Evolutionary conservation across 148 eudicot genomes (phyloP).

Genomic region (Spergularia marina): DNA sequence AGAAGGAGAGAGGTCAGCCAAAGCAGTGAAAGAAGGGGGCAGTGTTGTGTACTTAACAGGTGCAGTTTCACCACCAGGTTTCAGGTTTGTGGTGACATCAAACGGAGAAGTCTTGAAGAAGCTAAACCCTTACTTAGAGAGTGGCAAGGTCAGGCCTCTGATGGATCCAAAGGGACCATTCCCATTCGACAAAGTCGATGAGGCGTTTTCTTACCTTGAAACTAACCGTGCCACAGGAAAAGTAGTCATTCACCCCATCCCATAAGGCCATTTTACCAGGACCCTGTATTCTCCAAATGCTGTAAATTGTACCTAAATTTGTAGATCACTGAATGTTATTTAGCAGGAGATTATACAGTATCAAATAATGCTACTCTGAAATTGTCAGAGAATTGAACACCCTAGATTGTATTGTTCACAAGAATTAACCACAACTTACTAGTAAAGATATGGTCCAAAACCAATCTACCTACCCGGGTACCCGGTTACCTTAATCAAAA

Average conservation of each 20-base stretch:
- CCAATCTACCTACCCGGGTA: too few species aligned
- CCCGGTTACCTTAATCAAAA: too few species aligned
- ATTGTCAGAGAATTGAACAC: too few species aligned
- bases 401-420: too few species aligned
- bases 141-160: conserved; percentile 73
- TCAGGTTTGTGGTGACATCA: conserved; percentile 83
- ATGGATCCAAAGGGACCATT: conserved; percentile 85
- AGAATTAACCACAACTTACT: too few species aligned
- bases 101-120: conserved; percentile 65
- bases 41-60: conserved; percentile 79
- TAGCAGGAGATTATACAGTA: too few species aligned
- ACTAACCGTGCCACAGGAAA: conserved; percentile 85
- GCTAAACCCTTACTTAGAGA: conserved; percentile 74
- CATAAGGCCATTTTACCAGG: conserved; percentile 26
- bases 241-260: conserved; percentile 81
- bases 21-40: conserved; percentile 88
- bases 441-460: too few species aligned
- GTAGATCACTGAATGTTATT: neutral
- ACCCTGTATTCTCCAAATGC: neutral
- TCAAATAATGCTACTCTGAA: too few species aligned
- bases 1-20: conserved; percentile 68
- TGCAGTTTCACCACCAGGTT: conserved; percentile 80
- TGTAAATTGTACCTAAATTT: neutral
- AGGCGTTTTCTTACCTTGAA: conserved; percentile 83
- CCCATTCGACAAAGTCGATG: conserved; percentile 64